Percentiles rank a stretch among this genome's conserved stretches.
Conservation (phyloP, 306 rosid genomes). For the Cicer cuneatum region DNA sequence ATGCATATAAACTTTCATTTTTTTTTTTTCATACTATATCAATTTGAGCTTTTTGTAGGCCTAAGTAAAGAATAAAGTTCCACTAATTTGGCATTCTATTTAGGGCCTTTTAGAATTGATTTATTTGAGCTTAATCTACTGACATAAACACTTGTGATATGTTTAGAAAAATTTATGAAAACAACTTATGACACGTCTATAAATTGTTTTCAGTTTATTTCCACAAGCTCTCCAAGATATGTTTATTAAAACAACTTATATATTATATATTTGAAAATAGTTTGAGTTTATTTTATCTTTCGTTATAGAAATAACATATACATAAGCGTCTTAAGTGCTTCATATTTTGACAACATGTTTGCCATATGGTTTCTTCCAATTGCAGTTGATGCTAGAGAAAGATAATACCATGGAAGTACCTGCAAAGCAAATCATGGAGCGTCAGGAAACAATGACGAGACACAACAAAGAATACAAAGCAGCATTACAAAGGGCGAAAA, state of each 20-base stretch:
- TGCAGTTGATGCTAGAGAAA: conserved; percentile 72
- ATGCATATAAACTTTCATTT: background rate
- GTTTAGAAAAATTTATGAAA: too few species aligned
- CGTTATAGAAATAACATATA: too few species aligned
- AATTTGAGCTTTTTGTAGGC: conserved; percentile 34
- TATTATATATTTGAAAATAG: too few species aligned
- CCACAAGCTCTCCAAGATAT: too few species aligned
- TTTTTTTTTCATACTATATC: background rate
- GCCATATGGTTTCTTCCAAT: conserved; percentile 34
- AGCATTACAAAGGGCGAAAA: conserved; percentile 87
- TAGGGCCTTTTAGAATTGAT: too few species aligned
- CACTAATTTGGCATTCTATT: conserved; percentile 1
- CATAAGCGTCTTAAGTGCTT: too few species aligned
- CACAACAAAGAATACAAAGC: conserved; percentile 77
- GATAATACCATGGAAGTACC: conserved; percentile 70
- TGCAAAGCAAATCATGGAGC: conserved; percentile 78
- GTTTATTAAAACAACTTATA: too few species aligned
- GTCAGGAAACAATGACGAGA: conserved; percentile 67
- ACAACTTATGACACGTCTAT: too few species aligned
- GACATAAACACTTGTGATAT: too few species aligned
- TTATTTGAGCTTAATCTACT: too few species aligned
- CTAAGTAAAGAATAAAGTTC: background rate
- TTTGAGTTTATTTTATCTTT: too few species aligned
- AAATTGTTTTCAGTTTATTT: too few species aligned
- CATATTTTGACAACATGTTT: conserved; percentile 4